phyloP scores from a whole-genome alignment of 2,329 filamentous ascomycete species.

The Fonsecaea pugnacius region DNA sequence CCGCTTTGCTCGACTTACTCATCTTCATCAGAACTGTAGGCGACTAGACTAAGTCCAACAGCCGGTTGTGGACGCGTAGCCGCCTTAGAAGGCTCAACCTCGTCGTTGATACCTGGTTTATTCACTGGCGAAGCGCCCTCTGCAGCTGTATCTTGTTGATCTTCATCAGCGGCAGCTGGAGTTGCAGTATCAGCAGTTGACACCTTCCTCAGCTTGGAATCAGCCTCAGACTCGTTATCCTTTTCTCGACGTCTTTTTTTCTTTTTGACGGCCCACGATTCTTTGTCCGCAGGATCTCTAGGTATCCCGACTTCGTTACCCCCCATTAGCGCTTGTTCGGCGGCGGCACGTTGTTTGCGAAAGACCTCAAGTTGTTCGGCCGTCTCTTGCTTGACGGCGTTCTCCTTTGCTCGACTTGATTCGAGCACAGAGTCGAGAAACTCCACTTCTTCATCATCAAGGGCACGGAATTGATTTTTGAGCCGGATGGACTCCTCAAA shows the following conservation, averaged over 20 bases:
- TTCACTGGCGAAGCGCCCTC: neutral
- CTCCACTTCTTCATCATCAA: conserved; percentile 58
- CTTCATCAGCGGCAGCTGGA: neutral
- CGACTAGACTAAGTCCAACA: conserved; percentile 43
- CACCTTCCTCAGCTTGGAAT: conserved; percentile 50
- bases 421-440: conserved; percentile 62
- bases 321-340: conserved; percentile 50
- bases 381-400: conserved; percentile 62
- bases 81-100: conserved; percentile 1
- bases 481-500: conserved; percentile 57
- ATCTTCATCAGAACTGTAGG: conserved; percentile 49
- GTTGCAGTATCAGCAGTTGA: conserved; percentile 38
- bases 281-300: conserved; percentile 30
- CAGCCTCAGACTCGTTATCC: conserved; percentile 46
- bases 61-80: conserved; percentile 26
- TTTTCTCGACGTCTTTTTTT: conserved; percentile 60
- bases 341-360: conserved; percentile 62
- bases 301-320: conserved; percentile 1
- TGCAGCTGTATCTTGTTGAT: neutral
- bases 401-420: conserved; percentile 61
- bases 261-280: conserved; percentile 55
- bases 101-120: neutral
- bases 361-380: conserved; percentile 63
- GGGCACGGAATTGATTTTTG: conserved; percentile 57
- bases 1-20: conserved; percentile 24